Conservation (phyloP, 2,329 filamentous ascomycete species). For the Dichotomopilus funicola region DNA sequence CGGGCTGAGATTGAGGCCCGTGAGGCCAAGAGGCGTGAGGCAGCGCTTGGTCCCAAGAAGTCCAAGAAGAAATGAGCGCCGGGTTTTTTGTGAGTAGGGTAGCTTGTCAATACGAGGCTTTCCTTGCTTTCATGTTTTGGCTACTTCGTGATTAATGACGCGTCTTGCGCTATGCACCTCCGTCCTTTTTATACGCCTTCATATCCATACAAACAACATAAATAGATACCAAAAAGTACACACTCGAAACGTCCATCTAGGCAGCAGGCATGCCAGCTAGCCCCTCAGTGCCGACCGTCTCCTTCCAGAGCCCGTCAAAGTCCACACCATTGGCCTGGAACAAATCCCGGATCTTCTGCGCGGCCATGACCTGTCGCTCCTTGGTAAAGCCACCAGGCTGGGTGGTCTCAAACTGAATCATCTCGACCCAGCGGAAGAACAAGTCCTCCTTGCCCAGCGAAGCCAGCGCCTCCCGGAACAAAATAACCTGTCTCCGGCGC, state of each 20-base stretch:
- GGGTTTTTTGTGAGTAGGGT: neutral
- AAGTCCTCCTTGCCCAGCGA: constrained; percentile 77
- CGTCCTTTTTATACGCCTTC: neutral
- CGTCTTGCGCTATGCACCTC: neutral
- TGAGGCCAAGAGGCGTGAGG: constrained; percentile 51
- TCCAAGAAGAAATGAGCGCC: constrained; percentile 29
- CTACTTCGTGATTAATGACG: neutral
- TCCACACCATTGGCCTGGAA: constrained; percentile 72
- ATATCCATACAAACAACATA: too few relatives aligned
- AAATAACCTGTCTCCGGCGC: constrained; percentile 65
- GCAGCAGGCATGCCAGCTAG: constrained; percentile 24
- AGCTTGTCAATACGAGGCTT: neutral
- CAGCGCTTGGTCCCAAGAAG: constrained; percentile 42
- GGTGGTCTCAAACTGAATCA: constrained; percentile 80
- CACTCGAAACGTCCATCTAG: too few relatives aligned
- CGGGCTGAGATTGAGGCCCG: constrained; percentile 46
- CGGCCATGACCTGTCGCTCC: constrained; percentile 65
- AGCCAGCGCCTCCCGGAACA: constrained; percentile 69
- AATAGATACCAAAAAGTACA: too few relatives aligned
- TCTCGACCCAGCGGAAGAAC: constrained; percentile 89
- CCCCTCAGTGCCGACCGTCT: constrained; percentile 44
- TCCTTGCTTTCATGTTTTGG: neutral
- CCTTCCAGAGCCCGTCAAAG: constrained; percentile 73
- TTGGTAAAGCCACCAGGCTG: constrained; percentile 70
- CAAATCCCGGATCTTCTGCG: constrained; percentile 65